Base-by-base conservation (phyloP, 768 basidiomycete genomes). In the Chalciporus pseudorubinellus region DNA sequence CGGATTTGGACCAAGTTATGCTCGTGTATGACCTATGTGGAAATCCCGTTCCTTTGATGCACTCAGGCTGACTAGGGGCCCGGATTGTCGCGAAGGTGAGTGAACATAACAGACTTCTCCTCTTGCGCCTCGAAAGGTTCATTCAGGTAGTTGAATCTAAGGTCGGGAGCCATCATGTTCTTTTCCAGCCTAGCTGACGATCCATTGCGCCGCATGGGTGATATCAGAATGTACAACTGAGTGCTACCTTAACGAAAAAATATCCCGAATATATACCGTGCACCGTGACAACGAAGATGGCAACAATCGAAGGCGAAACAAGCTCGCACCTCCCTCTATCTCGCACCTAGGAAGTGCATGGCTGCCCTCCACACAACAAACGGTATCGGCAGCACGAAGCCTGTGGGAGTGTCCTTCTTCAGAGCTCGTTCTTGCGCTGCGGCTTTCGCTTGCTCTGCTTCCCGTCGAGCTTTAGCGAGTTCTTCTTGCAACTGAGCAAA, bases 301-400 rank as follows among this genome's bases (percentile, higher is more conserved):
- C 14, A 36, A 36, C 16, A 36, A 19, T 41, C 42, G 24, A 53
- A 24, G 18, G 12, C 5, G 29, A 29, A 3, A 44, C 29, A 13
- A 18, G 12, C 12, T 28, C 4, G 9, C 12, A 13, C 12, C 11
- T 40, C 33, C 28, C 48, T 48, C 44, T 58, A 68, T 46, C 67
- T 56, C 42, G 44, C 60, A 55, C 67, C 67, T 12, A 70, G 44
- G 67, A 69, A 68, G n/a, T 60, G 53, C 69, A 68, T 58, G 1
- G 67, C 67, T 9, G 67, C 67, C 19, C 54, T 68, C 67, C 67
- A 68, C 10, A 68, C 62, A 18, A 68, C 69, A 40, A 70, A 68
- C 6, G 67, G 67, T 46, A 70, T 70, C 7, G 69, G 67, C 18
- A 68, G 43, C 26, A 69, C 40, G 52, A 70, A 62, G 21, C 58